Conservation (phyloP, 768 basidiomycete species). For the Neoboletus subvelutipes region DNA sequence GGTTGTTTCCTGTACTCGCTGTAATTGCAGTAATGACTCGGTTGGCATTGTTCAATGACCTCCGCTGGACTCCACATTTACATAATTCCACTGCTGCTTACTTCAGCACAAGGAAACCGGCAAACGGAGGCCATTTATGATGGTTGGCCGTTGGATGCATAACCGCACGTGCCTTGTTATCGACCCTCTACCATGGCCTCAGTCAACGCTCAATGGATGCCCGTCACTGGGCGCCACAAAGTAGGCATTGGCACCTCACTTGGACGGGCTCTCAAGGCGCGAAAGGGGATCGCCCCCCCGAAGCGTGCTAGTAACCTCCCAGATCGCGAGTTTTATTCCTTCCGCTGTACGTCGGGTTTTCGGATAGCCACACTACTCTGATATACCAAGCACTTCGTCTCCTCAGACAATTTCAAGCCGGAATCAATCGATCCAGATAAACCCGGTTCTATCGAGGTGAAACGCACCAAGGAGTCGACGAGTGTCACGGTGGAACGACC, state of each 20-base stretch:
- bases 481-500: slow-evolving; percentile 63
- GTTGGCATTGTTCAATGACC: not conserved
- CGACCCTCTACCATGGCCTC: slow-evolving; percentile 43
- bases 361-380: not conserved
- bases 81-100: slow-evolving; percentile 20
- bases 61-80: not conserved
- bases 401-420: slow-evolving; percentile 74
- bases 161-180: slow-evolving; percentile 22
- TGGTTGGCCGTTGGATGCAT: slow-evolving; percentile 2
- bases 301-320: slow-evolving; percentile 46
- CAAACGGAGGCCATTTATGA: slow-evolving; percentile 20
- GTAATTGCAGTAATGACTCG: not conserved
- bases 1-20: slow-evolving; percentile 7
- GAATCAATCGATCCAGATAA: slow-evolving; percentile 64
- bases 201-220: slow-evolving; percentile 52
- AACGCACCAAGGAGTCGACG: slow-evolving; percentile 50
- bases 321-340: slow-evolving; percentile 72
- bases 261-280: slow-evolving; percentile 63
- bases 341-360: slow-evolving; percentile 57
- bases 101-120: slow-evolving; percentile 24
- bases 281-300: slow-evolving; percentile 50
- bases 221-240: slow-evolving; percentile 53
- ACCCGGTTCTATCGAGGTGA: slow-evolving; percentile 65
- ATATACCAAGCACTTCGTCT: not conserved
- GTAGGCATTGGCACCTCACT: slow-evolving; percentile 66